Evolutionary conservation across 2,329 filamentous ascomycete species (phyloP), one percentile per base, ranked within the genome.

Genomic region (Nannizzia gypsea): DNA sequence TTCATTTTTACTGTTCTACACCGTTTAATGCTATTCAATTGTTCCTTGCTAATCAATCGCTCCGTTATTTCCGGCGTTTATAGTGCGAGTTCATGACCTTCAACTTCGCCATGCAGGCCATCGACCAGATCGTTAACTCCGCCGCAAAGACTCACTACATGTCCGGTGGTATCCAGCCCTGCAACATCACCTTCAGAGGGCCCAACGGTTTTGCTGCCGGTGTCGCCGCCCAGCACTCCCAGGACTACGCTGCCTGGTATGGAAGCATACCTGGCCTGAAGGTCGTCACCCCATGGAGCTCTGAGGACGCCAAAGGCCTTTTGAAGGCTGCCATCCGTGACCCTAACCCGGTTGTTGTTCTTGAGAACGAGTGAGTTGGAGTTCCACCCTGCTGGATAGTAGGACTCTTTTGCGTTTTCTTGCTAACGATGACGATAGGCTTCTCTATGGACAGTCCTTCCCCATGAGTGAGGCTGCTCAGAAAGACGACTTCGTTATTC

Each of bases 71-170:
- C 48, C 48, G 48, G 48, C 2, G 38, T 42, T 42, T 63, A 2
- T 64, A 93, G 89, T 93, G 88, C 83, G 93, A 99, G 81, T 99
- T 99, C 83, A 99, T 99, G 93, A 99, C 93, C 71, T 97, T 96
- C 85, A 99, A 99, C 84, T 97, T 97, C 74, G 92, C 93, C 76
- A 99, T 99, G 93, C 93, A 99, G 81, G 90, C 93, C 74, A 99
- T 99, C 77, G 93, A 99, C 76, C 93, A 99, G 77, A 89, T 99
- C 74, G 91, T 99, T 84, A 99, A 99, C 85, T 97, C 92, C 56
- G 93, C 82, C 68, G 93, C 90, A 72, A 99, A 99, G 83, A 99
- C 93, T 61, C 92, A 99, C 73, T 99, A 99, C 83, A 99, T 99
- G 93, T 97, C 93, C 65, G 93, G 93, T 70, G 93, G 93, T 76